Conservation (phyloP, 1,284 basidiomycete species). For the Caloboletus inedulis region DNA sequence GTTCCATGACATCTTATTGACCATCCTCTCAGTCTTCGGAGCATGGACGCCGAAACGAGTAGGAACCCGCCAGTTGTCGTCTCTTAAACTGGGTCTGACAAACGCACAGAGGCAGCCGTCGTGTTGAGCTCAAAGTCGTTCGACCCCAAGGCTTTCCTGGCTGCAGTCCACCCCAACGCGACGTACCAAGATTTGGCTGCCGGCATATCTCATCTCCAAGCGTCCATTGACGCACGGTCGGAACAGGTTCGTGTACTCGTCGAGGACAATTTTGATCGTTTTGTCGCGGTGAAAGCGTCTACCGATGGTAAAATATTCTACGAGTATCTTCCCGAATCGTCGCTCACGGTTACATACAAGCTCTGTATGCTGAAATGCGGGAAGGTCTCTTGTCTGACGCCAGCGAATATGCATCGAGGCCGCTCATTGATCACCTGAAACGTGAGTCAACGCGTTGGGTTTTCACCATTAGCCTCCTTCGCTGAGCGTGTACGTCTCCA, state of each 20-base stretch:
- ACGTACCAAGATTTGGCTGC: constrained; percentile 87
- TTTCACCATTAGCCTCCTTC: background rate
- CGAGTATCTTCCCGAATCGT: background rate
- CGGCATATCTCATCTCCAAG: constrained; percentile 70
- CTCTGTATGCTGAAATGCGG: constrained; percentile 90
- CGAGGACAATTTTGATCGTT: constrained; percentile 97
- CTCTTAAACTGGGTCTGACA: constrained; percentile 15
- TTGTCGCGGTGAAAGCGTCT: constrained; percentile 95
- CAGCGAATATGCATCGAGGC: constrained; percentile 81
- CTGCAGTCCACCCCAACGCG: constrained; percentile 91
- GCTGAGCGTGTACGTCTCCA: constrained; percentile 1
- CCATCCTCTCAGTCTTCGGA: constrained; percentile 46
- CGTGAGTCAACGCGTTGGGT: constrained; percentile 42
- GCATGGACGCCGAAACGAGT: constrained; percentile 72
- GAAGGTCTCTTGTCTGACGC: constrained; percentile 77
- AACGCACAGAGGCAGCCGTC: constrained; percentile 65
- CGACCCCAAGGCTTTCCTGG: constrained; percentile 92
- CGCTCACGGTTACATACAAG: constrained; percentile 40
- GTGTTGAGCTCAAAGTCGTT: constrained; percentile 91
- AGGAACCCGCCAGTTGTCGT: constrained; percentile 22
- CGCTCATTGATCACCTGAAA: constrained; percentile 81
- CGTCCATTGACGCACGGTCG: constrained; percentile 83
- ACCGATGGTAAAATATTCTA: constrained; percentile 73
- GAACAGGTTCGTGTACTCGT: constrained; percentile 94
- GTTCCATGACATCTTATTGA: constrained; percentile 7